Base-by-base conservation (phyloP, 73 alveolate species). In the Tetrahymena thermophila region DNA sequence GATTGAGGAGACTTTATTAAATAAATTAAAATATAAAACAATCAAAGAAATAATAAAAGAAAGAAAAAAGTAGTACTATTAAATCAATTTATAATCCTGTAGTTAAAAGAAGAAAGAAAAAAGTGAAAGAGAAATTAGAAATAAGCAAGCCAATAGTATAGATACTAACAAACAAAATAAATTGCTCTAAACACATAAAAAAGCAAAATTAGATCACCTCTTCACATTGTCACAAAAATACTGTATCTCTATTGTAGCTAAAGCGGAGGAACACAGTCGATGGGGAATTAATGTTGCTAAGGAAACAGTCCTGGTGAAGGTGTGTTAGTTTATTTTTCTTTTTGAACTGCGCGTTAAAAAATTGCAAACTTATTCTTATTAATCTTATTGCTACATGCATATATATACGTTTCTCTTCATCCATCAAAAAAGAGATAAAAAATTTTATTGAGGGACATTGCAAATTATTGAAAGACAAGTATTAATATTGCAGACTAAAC, bases 281-380 rank as follows among this genome's bases (percentile, higher is more conserved):
- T 71, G 89, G 89, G 89, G 37, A 71, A 71, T 71, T n/a, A 71
- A 71, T 71, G 89, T 13, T 71, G 89, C 89, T 42, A 71, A 71
- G 89, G 89, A n/a, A 71, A 71, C 31, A 71, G 89, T 71, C 89
- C 89, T 71, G 89, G 89, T 71, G 89, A 71, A 71, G 89, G 89
- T 71, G 89, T 21, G 89, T 28, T 31, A 71, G 35, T 71, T 71
- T 71, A 28, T 71, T 71, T 28, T 71, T 71, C 17, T 25, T n/a
- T 31, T 71, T 71, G 37, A 31, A 71, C 31, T 31, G 89, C 37
- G 35, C 89, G 6, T 71, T 13, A 23, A 71, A 40, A 71, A 28
- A n/a, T 58, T 28, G 17, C 37, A 71, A 31, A 28, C 23, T 71
- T 71, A 34, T 71, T n/a, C 89, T 7, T 28, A 4, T 31, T 28